These are phyloP conservation scores for Raphanus sativus DNA, from an alignment of 345 rosid species.

Conservation along the genomic window DNA sequence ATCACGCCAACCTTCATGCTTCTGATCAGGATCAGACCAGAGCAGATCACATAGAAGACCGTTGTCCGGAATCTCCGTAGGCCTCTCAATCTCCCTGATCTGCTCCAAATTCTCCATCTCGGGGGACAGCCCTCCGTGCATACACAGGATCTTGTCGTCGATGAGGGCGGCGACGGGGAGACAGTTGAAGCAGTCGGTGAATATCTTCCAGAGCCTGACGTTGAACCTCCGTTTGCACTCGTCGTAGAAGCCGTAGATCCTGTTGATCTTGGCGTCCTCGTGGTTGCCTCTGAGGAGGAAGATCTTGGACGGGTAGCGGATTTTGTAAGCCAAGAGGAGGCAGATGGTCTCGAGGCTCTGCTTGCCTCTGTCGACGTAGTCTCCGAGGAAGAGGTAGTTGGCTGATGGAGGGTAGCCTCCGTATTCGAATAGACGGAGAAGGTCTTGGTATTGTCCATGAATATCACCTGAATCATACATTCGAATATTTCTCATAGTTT, in stretches of 20 bases:
- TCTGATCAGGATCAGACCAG: slow-evolving; percentile 94
- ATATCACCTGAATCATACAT: slow-evolving; percentile 54
- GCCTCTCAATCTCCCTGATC: slow-evolving; percentile 77
- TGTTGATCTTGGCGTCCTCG: slow-evolving; percentile 95
- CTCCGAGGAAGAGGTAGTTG: slow-evolving; percentile 91
- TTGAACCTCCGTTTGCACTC: slow-evolving; percentile 97
- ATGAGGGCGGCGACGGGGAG: slow-evolving; percentile 92
- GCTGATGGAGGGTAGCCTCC: slow-evolving; percentile 94
- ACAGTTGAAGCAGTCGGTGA: slow-evolving; percentile 90
- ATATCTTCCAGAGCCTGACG: slow-evolving; percentile 91
- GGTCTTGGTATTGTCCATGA: slow-evolving; percentile 97
- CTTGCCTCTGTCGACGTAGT: slow-evolving; percentile 96
- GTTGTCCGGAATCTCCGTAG: slow-evolving; percentile 83
- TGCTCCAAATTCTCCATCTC: slow-evolving; percentile 70
- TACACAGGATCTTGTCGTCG: slow-evolving; percentile 87
- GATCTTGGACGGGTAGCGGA: slow-evolving; percentile 72
- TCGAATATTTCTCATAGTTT: too few species aligned
- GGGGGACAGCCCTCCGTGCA: slow-evolving; percentile 98
- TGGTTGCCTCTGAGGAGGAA: slow-evolving; percentile 93
- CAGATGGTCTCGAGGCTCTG: slow-evolving; percentile 98
- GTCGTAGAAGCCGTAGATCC: slow-evolving; percentile 96
- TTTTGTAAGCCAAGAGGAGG: slow-evolving; percentile 90
- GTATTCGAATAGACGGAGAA: slow-evolving; percentile 73
- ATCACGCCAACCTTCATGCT: slow-evolving; percentile 70
- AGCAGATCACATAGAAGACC: slow-evolving; percentile 96